Evolutionary conservation across 2,329 filamentous ascomycete genomes (phyloP), one percentile per base, ranked within the genome.

Genomic region (Zarea fungicola): DNA sequence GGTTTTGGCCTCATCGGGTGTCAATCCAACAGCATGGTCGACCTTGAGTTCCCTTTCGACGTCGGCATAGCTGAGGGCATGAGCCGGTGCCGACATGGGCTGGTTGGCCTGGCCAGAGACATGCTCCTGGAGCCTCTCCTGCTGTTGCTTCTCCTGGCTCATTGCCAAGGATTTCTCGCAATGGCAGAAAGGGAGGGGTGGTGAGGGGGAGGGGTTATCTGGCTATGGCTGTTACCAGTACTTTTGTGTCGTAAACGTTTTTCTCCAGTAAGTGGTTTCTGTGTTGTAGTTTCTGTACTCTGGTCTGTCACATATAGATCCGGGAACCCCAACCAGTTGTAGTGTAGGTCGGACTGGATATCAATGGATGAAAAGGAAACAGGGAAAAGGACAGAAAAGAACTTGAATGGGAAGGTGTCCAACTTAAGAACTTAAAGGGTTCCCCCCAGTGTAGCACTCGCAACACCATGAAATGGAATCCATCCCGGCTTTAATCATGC

Each of bases 31-130:
- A 5, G 80, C 73, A 5, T 73, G 59, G 56, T 82, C 72, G 45
- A 78, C 76, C 11, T 67, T 64, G 28, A 85, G 72, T 62, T 85
- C 77, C 16, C 72, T 62, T 26, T 77, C 65, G 28, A 82, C 73
- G 26, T 74, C 64, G 18, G 74, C 67, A 57, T 70, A 70, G n/a
- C 72, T 62, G 42, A 89, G 69, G 39, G 78, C 71, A 61, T 89
- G 84, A 7, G 84, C 81, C 13, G 83, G 83, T 28, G 71, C 68
- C 8, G 79, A 77, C 32, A 88, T 66, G 29, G 77, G 78, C 48
- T 62, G 64, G 54, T 73, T 73, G 50, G 68, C 64, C 58, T 73
- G 70, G 21, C 52, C 52, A 14, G 55, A 57, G 51, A 55, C 54
- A 48, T 68, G 66, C 46, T 56, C 42, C 29, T 46, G 34, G 35